Percentiles rank a stretch among this genome's conserved stretches.
Conservation (phyloP, 1,139 yeast species). For the Eremothecium gossypii region DNA sequence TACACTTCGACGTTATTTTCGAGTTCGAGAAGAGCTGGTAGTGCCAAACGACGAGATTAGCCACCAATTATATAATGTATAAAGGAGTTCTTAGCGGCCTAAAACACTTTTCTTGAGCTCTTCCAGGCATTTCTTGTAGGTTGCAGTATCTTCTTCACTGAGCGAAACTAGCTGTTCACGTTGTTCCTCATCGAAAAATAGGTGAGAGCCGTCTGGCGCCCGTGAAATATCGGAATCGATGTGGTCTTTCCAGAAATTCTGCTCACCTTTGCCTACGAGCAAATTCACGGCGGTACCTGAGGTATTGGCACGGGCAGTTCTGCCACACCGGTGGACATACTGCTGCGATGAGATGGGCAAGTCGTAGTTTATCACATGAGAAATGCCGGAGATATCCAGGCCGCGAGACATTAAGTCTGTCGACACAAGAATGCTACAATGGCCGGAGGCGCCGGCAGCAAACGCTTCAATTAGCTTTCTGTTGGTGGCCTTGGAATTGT, state of each 20-base stretch:
- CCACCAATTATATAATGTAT: too few species aligned
- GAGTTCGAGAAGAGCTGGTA: too few species aligned
- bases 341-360: slow-evolving; percentile 83
- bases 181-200: slow-evolving; percentile 6
- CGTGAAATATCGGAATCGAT: slow-evolving; percentile 37
- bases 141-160: slow-evolving; percentile 28
- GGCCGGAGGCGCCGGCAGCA: slow-evolving; percentile 29
- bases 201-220: slow-evolving; percentile 18
- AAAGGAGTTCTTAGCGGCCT: neutral
- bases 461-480: slow-evolving; percentile 48
- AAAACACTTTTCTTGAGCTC: slow-evolving; percentile 37
- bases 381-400: slow-evolving; percentile 64
- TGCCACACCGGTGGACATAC: slow-evolving; percentile 90
- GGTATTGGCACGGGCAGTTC: slow-evolving; percentile 90
- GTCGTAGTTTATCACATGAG: slow-evolving; percentile 81
- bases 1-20: too few species aligned
- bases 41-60: too few species aligned
- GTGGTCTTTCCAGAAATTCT: slow-evolving; percentile 49
- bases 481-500: slow-evolving; percentile 41
- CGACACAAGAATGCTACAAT: slow-evolving; percentile 53
- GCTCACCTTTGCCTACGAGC: slow-evolving; percentile 68
- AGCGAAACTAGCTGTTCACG: slow-evolving; percentile 8
- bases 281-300: slow-evolving; percentile 65
- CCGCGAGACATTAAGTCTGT: slow-evolving; percentile 96
- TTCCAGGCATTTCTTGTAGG: slow-evolving; percentile 38